phyloP scores from a whole-genome alignment of 2,329 filamentous ascomycete genomes.

The Penicillium sp. region DNA sequence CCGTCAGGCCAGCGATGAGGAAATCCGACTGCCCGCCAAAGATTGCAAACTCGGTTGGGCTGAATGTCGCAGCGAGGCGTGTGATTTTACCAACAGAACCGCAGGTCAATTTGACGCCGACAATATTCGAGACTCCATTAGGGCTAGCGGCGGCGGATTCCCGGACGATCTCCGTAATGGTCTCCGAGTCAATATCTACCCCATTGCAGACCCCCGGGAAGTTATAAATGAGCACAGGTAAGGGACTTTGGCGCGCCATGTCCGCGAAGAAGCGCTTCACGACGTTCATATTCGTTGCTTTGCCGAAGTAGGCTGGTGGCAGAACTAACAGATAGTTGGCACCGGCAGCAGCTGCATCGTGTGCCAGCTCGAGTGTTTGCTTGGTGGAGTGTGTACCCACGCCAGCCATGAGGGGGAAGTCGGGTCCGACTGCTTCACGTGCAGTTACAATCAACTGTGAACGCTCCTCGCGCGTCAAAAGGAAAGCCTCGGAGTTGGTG shows the following conservation, averaged over 20 bases:
- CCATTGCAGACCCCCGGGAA: slow-evolving; percentile 73
- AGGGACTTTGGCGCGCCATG: slow-evolving; percentile 57
- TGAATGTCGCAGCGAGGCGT: slow-evolving; percentile 59
- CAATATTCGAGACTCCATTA: slow-evolving; percentile 56
- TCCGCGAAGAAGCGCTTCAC: slow-evolving; percentile 66
- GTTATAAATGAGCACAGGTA: slow-evolving; percentile 71
- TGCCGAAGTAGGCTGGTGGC: slow-evolving; percentile 69
- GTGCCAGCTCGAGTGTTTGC: slow-evolving; percentile 66
- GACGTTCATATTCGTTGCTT: slow-evolving; percentile 63
- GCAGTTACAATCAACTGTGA: slow-evolving; percentile 63
- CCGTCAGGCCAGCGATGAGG: slow-evolving; percentile 61
- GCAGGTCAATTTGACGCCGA: slow-evolving; percentile 71
- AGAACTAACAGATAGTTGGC: slow-evolving; percentile 68
- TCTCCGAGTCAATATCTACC: slow-evolving; percentile 70
- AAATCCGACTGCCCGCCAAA: slow-evolving; percentile 78
- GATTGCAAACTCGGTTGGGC: slow-evolving; percentile 64
- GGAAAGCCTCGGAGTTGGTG: slow-evolving; percentile 63
- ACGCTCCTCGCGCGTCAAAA: slow-evolving; percentile 66
- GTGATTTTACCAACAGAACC: slow-evolving; percentile 67
- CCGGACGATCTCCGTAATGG: slow-evolving; percentile 61
- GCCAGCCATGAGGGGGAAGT: slow-evolving; percentile 67
- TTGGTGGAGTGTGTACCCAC: slow-evolving; percentile 68
- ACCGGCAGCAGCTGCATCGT: slow-evolving; percentile 65
- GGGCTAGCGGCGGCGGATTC: slow-evolving; percentile 42
- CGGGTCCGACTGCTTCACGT: slow-evolving; percentile 58